Conservation (phyloP, 2,329 filamentous ascomycete genomes). For the Talaromyces piceae region DNA sequence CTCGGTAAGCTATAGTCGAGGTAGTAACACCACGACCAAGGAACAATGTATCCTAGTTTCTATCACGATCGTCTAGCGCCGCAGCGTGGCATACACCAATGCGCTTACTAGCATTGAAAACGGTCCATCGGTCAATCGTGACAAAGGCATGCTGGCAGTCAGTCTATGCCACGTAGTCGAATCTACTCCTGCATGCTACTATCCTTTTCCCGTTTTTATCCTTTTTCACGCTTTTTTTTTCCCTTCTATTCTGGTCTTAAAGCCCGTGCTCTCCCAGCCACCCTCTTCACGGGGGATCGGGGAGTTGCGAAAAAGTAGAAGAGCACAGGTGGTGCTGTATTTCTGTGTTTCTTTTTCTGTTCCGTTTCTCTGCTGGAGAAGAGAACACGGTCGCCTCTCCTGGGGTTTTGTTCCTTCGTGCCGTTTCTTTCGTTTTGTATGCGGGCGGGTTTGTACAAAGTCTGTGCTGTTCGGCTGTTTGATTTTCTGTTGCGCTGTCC, state of each 20-base stretch:
- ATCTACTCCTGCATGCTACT: slow-evolving; percentile 19
- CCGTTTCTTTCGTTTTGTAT: no score
- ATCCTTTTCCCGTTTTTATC: slow-evolving; percentile 9
- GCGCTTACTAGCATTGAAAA: background rate
- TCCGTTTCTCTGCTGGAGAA: slow-evolving; percentile 5
- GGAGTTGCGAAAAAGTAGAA: background rate
- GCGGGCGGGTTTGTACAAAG: no score
- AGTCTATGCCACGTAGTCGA: background rate
- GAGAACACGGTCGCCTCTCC: slow-evolving; percentile 2
- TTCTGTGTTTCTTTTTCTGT: slow-evolving; percentile 2
- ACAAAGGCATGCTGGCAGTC: background rate
- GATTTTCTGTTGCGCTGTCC: background rate
- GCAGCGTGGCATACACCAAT: background rate
- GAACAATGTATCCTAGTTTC: slow-evolving; percentile 10
- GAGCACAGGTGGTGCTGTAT: background rate
- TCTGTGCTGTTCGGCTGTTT: no score
- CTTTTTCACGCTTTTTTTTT: slow-evolving; percentile 11
- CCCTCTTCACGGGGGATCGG: slow-evolving; percentile 7
- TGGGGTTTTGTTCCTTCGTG: background rate
- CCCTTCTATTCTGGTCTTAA: slow-evolving; percentile 6
- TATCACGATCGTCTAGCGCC: background rate
- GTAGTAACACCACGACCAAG: no score
- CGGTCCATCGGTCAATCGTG: background rate
- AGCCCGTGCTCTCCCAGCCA: background rate
- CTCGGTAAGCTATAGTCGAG: no score